Evolutionary conservation across 2,329 filamentous ascomycete species (phyloP), one percentile per base, ranked within the genome.

Genomic region (Aspergillus tamarii): DNA sequence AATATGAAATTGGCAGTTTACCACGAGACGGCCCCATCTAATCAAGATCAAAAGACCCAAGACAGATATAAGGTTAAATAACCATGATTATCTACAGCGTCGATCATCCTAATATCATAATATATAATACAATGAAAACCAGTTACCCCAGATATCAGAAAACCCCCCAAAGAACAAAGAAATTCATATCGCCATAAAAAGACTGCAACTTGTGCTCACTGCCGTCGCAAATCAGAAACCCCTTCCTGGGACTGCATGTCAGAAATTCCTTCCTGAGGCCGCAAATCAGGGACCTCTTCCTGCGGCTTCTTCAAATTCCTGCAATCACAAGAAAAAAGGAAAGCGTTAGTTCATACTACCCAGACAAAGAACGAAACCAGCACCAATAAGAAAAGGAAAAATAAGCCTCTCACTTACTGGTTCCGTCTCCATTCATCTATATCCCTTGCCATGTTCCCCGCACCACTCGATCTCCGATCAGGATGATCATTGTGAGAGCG

Each of bases 391-490:
- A 23, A 10, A 23, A 23, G 30, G 16, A 36, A 36, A 26, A 26
- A 53, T 2, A 54, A 30, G 10, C 14, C 12, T n/a, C 30, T 39
- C n/a, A 55, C 52, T 55, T 11, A 55, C 52, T 36, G 12, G 7
- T 4, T 41, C 2, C 52, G n/a, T 14, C 19, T 55, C 30, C 30
- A 91, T 41, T 66, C 73, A 3, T 82, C 83, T n/a, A 86, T 62
- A 2, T 77, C 84, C 34, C 83, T 79, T 16, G 61, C 59, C 65
- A 67, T 66, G 12, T 67, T 67, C 14, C 64, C 64, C 30, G 65
- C 65, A 19, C 65, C 65, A 26, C 64, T 67, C 11, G 63, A 61
- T 55, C 59, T 58, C 56, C 65, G 57, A 48, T 67, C 65, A 14
- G 65, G 65, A 34, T 67, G 65, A 36, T 67, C 65, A 48, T 67